Percentiles rank a stretch among this genome's conserved stretches.
These are phyloP conservation scores for Lophiotrema nucula DNA, from an alignment of 495 filamentous ascomycete genomes.

Conservation along the genomic window DNA sequence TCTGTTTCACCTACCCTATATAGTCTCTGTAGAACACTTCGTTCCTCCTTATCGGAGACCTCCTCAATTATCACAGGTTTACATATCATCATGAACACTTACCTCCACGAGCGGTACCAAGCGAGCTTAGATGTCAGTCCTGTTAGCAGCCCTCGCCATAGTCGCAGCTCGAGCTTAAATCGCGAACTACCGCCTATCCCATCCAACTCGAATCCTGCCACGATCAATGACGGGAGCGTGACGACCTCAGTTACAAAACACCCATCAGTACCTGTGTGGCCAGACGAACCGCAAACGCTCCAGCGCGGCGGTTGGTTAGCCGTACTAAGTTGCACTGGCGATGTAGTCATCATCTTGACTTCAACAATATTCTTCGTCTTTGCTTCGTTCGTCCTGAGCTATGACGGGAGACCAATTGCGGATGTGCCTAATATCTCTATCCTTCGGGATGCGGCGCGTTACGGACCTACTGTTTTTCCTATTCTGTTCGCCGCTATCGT, in stretches of 20 bases:
- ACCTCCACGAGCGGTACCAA: neutral
- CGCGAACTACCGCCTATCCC: conserved; percentile 2
- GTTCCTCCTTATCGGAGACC: no score
- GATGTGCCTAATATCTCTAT: conserved; percentile 11
- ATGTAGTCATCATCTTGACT: conserved; percentile 9
- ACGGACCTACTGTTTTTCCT: conserved; percentile 24
- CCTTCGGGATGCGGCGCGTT: conserved; percentile 11
- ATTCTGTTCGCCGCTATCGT: conserved; percentile 28
- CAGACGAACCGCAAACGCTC: conserved; percentile 4
- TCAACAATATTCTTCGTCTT: conserved; percentile 12
- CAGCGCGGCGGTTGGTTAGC: conserved; percentile 8
- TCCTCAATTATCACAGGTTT: no score
- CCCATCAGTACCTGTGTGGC: conserved; percentile 7
- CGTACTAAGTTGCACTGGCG: conserved; percentile 8
- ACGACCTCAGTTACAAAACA: neutral
- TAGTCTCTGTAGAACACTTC: no score
- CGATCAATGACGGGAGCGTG: neutral
- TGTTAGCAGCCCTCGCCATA: no score
- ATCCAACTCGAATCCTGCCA: neutral
- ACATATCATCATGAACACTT: neutral
- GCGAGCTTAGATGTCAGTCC: no score
- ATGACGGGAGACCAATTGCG: conserved; percentile 9
- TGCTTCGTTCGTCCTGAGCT: conserved; percentile 8
- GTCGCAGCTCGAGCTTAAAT: neutral
- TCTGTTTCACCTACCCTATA: no score